Evolutionary conservation across 2,329 filamentous ascomycete genomes (phyloP).

Genomic region (Didymellaceae sp.): DNA sequence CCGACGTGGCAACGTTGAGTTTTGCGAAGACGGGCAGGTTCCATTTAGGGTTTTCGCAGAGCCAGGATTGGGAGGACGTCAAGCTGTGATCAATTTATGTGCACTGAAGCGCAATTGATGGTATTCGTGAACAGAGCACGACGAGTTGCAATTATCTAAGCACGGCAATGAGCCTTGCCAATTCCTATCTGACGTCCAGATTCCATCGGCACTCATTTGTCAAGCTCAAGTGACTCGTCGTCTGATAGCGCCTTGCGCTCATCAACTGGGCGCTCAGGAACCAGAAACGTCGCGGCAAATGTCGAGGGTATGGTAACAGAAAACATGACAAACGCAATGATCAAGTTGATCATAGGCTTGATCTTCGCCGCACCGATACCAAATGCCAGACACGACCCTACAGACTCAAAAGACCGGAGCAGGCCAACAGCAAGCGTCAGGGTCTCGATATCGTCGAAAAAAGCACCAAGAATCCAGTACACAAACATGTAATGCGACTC

Average conservation of each 20-base stretch:
- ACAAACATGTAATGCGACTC: slow-evolving; percentile 60
- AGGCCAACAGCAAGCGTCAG: slow-evolving; percentile 58
- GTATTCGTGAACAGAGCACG: no score
- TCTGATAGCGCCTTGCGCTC: slow-evolving; percentile 14
- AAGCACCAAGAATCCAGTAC: slow-evolving; percentile 60
- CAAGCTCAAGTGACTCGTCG: slow-evolving; percentile 1
- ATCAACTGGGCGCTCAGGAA: slow-evolving; percentile 30
- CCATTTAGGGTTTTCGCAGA: slow-evolving; percentile 53
- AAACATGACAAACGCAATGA: slow-evolving; percentile 59
- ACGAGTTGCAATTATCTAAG: no score
- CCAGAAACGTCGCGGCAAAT: slow-evolving; percentile 31
- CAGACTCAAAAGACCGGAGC: slow-evolving; percentile 57
- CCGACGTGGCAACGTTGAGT: slow-evolving; percentile 43
- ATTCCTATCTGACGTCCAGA: no score
- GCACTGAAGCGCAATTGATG: no score
- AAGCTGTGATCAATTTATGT: slow-evolving; percentile 9
- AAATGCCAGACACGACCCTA: slow-evolving; percentile 57
- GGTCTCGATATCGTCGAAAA: slow-evolving; percentile 60
- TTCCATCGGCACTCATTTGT: no score
- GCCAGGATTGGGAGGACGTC: slow-evolving; percentile 50
- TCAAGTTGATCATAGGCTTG: slow-evolving; percentile 57
- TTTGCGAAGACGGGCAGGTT: slow-evolving; percentile 52
- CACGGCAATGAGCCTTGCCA: no score
- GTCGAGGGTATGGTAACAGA: slow-evolving; percentile 45
- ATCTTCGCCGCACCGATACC: slow-evolving; percentile 57